A percentile compares a stretch with the other conserved stretches of the same genome.
Conservation (phyloP, 208 protist species). For the Trypanosoma rangeli region DNA sequence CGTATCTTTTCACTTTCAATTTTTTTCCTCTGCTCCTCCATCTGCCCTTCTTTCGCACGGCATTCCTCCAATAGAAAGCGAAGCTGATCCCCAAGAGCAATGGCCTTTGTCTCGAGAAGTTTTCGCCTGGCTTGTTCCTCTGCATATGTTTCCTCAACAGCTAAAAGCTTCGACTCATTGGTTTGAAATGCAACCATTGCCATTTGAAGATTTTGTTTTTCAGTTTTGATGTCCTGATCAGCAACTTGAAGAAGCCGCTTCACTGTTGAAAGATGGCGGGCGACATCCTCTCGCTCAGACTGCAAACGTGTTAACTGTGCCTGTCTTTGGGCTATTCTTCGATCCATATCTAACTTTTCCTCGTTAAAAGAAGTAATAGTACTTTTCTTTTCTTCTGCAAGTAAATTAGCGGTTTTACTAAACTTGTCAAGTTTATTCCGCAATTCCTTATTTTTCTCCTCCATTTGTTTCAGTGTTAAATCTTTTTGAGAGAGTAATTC, state of each 20-base stretch:
- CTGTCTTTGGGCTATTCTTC: constrained; percentile 52
- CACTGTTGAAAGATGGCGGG: constrained; percentile 46
- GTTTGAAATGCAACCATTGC: constrained; percentile 38
- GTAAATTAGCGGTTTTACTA: constrained; percentile 38
- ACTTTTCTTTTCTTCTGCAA: constrained; percentile 46
- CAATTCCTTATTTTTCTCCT: constrained; percentile 55
- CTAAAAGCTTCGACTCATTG: constrained; percentile 42
- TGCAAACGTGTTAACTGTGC: constrained; percentile 38
- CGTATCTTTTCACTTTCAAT: constrained; percentile 63
- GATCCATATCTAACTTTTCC: constrained; percentile 62
- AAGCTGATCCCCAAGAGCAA: constrained; percentile 43
- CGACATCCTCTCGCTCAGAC: constrained; percentile 52
- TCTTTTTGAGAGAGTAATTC: constrained; percentile 45
- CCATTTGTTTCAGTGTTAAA: constrained; percentile 35
- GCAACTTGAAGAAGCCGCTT: constrained; percentile 46
- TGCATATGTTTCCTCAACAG: constrained; percentile 34
- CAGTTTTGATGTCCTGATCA: constrained; percentile 46
- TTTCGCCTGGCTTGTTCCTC: constrained; percentile 42
- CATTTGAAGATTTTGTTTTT: constrained; percentile 50
- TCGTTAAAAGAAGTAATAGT: constrained; percentile 41
- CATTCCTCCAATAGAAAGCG: constrained; percentile 38
- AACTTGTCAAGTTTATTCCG: constrained; percentile 51
- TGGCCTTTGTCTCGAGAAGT: constrained; percentile 52
- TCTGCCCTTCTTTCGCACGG: constrained; percentile 52
- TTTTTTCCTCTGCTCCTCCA: constrained; percentile 53